phyloP scores from a whole-genome alignment of 1,139 yeast genomes.

The Candida neerlandica region DNA sequence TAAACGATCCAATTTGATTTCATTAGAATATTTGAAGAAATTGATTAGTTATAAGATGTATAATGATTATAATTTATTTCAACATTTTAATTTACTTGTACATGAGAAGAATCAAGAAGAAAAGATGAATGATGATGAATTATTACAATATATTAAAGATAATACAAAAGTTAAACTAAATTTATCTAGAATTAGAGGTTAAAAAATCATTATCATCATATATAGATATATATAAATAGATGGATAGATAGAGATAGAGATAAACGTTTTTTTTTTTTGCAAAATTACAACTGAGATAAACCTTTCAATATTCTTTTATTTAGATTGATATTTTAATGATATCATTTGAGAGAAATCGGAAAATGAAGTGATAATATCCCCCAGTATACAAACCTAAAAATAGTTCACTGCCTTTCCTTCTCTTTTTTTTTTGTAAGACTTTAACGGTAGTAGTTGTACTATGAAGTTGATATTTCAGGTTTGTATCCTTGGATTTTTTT shows the following conservation, averaged over 20 bases:
- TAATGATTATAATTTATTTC: constrained; percentile 32
- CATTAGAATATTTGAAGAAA: constrained; percentile 34
- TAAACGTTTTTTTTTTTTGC: too few relatives aligned
- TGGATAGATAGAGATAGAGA: too few relatives aligned
- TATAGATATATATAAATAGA: too few relatives aligned
- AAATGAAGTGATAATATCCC: too few relatives aligned
- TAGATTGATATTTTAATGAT: too few relatives aligned
- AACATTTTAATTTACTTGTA: constrained; percentile 31
- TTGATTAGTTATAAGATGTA: constrained; percentile 36
- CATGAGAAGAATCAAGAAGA: constrained; percentile 14
- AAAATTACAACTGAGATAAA: too few relatives aligned
- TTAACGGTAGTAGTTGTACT: background rate
- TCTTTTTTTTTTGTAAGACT: too few relatives aligned
- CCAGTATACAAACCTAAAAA: too few relatives aligned
- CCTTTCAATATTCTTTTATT: too few relatives aligned
- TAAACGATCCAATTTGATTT: constrained; percentile 27
- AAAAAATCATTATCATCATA: background rate
- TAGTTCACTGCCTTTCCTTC: too few relatives aligned
- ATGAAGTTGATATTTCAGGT: too few relatives aligned
- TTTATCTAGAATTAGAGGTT: constrained; percentile 26
- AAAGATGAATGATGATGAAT: constrained; percentile 21
- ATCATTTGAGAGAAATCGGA: background rate
- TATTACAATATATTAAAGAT: constrained; percentile 27
- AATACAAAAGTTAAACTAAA: constrained; percentile 31
- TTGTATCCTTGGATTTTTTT: background rate